Percentiles rank a stretch among this genome's conserved stretches.
Conservation (phyloP, 1,284 basidiomycete genomes). For the Apiotrichum sp. region DNA sequence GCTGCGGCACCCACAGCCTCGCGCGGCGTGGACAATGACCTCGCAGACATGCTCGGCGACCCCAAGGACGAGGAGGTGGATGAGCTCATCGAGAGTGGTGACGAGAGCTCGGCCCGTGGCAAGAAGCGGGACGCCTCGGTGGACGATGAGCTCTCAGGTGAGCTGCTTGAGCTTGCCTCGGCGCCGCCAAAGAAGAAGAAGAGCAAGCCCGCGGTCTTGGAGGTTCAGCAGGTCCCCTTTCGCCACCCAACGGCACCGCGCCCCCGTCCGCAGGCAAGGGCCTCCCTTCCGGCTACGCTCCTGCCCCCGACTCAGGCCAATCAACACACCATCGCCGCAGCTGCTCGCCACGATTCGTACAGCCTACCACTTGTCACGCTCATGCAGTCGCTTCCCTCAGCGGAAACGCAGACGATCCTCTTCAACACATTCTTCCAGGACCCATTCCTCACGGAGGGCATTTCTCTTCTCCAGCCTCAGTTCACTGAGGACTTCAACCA, state of each 20-base stretch:
- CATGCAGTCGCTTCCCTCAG: slow-evolving; percentile 31
- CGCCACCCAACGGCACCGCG: slow-evolving; percentile 5
- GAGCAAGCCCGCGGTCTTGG: slow-evolving; percentile 7
- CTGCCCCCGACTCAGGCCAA: background rate
- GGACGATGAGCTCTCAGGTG: slow-evolving; percentile 28
- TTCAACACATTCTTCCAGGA: slow-evolving; percentile 41
- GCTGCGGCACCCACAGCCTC: background rate
- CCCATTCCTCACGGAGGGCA: slow-evolving; percentile 40
- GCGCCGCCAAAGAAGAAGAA: slow-evolving; percentile 39
- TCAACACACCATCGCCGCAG: background rate
- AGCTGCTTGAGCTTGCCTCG: slow-evolving; percentile 36
- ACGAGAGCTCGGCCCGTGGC: slow-evolving; percentile 16
- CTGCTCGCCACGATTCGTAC: slow-evolving; percentile 27
- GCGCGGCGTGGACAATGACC: slow-evolving; percentile 20
- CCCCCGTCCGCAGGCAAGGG: background rate
- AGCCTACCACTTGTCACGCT: slow-evolving; percentile 27
- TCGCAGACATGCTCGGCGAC: slow-evolving; percentile 24
- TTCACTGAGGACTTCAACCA: slow-evolving; percentile 32
- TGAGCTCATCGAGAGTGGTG: slow-evolving; percentile 26
- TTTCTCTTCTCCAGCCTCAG: slow-evolving; percentile 38
- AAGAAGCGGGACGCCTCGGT: slow-evolving; percentile 27
- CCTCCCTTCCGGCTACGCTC: slow-evolving; percentile 7
- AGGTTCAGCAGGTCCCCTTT: slow-evolving; percentile 1
- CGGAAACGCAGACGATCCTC: slow-evolving; percentile 34
- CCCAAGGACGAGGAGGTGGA: slow-evolving; percentile 27